phyloP scores from a whole-genome alignment of 1,284 basidiomycete species.

The Malassezia furfur region DNA sequence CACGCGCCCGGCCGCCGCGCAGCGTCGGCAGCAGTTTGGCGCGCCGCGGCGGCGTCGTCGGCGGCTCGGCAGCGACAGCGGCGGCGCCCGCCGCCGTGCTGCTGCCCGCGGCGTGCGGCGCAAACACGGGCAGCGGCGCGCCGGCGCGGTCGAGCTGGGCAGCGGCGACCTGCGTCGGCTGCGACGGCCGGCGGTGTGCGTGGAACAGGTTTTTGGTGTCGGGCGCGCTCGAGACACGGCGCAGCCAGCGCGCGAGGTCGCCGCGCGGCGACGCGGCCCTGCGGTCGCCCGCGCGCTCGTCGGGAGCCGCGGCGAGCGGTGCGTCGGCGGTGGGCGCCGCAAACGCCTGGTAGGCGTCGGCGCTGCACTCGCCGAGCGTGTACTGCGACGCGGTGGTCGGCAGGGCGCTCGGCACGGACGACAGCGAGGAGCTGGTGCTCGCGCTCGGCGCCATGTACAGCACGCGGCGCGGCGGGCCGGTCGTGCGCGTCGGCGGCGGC shows the following conservation, averaged over 20 bases:
- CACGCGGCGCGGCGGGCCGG: neutral
- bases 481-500: neutral
- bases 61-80: neutral
- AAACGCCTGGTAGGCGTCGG: neutral
- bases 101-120: neutral
- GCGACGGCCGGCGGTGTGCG: neutral
- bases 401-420: neutral
- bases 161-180: neutral
- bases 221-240: slow-evolving; percentile 88
- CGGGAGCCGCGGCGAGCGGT: neutral
- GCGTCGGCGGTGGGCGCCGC: neutral
- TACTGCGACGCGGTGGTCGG: neutral
- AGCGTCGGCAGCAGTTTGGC: slow-evolving; percentile 4
- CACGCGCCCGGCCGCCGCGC: neutral
- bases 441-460: slow-evolving; percentile 3
- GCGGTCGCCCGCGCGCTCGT: neutral
- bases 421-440: slow-evolving; percentile 14
- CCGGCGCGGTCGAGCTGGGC: slow-evolving; percentile 26
- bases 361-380: neutral
- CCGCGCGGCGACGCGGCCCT: neutral
- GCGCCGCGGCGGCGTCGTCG: slow-evolving; percentile 4
- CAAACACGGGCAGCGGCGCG: slow-evolving; percentile 7
- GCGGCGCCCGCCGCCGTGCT: neutral
- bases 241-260: slow-evolving; percentile 50
- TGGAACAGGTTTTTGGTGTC: slow-evolving; percentile 83